These are phyloP conservation scores for Patellifolia procumbens DNA, from an alignment of 179 eudicot species.

Conservation along the genomic window DNA sequence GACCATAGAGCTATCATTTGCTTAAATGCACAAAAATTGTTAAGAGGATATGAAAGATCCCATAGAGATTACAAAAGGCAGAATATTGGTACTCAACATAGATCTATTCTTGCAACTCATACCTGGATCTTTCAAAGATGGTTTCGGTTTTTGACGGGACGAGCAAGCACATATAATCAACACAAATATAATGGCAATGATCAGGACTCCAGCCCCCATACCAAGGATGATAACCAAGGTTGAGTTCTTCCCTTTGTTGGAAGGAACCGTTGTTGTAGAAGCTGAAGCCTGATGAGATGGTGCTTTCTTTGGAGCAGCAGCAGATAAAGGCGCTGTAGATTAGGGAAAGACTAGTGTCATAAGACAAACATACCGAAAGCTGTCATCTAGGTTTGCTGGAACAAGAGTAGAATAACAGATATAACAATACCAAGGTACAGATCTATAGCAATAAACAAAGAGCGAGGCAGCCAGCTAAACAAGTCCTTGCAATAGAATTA, in stretches of 20 bases:
- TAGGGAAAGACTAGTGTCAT: constrained; percentile 12
- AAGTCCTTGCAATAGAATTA: constrained; percentile 32
- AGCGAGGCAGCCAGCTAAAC: background rate
- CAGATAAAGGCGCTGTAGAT: constrained; percentile 66
- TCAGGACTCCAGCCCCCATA: constrained; percentile 54
- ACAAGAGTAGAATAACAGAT: constrained; percentile 6
- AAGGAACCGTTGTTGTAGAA: constrained; percentile 38
- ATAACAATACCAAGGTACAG: background rate
- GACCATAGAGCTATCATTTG: background rate
- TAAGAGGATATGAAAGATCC: background rate
- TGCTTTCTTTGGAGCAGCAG: constrained; percentile 46
- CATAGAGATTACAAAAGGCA: constrained; percentile 5
- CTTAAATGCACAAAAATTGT: background rate
- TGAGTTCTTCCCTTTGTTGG: constrained; percentile 46
- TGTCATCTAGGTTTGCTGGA: background rate
- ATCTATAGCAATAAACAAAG: background rate
- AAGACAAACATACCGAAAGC: background rate
- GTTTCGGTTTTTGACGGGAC: constrained; percentile 45
- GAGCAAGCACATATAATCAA: constrained; percentile 51
- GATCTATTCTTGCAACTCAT: constrained; percentile 22
- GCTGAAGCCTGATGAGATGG: constrained; percentile 47
- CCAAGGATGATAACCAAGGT: constrained; percentile 48
- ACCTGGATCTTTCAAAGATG: constrained; percentile 61
- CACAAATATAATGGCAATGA: constrained; percentile 41
- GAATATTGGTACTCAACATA: background rate